Base-by-base conservation (phyloP, 371 early-diverging fungal species). In the Parasitella parasitica region DNA sequence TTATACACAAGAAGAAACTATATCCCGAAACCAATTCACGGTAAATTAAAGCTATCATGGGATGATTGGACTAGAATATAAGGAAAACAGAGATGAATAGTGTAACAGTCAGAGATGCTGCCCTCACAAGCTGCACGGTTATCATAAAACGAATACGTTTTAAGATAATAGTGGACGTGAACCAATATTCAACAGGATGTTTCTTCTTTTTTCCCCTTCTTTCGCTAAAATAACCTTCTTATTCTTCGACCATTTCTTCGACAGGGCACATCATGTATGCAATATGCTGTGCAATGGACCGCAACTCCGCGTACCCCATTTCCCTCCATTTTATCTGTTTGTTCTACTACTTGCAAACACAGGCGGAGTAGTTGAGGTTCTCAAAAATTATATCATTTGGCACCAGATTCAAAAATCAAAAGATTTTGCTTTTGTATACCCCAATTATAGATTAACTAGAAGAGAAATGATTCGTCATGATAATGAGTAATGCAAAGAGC, bases 1-100 rank as follows among this genome's bases (percentile, higher is more conserved):
- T n/a, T n/a, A n/a, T n/a, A n/a, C n/a, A n/a, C n/a, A n/a, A n/a
- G n/a, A n/a, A n/a, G n/a, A n/a, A n/a, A n/a, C n/a, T n/a, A n/a
- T 56, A 39, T 49, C 57, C 63, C 63, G 63, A 56, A 49, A 11
- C 35, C 16, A 43, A 15, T 36, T 32, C 39, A 56, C 28, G 39
- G 38, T 56, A 63, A 63, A 63, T 63, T 56, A 63, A 63, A 62
- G 56, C 30, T 32, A 63, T 63, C 63, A 63, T 63, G 63, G 57
- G 63, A 63, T 28, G 57, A 35, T 26, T 51, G 22, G 15, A 38
- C 28, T 28, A 20, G 20, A 51, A 24, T n/a, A 30, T 51, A 57
- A 49, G 51, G 34, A 51, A 32, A 48, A 13, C 11, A 51, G 24
- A 30, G n/a, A 15, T 32, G 38, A 56, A 37, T 50, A 32, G 49